These are phyloP conservation scores for Biscogniauxia marginata DNA, from an alignment of 2,329 filamentous ascomycete species.

Conservation along the genomic window DNA sequence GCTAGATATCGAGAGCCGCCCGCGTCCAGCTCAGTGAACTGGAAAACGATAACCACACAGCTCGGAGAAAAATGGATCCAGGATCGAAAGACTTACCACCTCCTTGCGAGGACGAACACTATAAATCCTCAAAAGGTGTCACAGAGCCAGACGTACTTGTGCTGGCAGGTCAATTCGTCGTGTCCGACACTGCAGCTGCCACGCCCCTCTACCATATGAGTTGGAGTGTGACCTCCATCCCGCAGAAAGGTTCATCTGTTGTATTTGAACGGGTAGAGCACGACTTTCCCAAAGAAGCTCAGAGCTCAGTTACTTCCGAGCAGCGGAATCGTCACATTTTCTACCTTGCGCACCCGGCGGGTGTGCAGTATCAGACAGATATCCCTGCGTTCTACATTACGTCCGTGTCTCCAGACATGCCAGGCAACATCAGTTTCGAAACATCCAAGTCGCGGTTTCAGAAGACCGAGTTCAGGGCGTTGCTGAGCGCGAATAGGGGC, in stretches of 20 bases:
- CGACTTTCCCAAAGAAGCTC: background rate
- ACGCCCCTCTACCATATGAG: slow-evolving; percentile 10
- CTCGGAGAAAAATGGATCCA: too few species aligned
- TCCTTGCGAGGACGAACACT: background rate
- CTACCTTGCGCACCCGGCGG: slow-evolving; percentile 10
- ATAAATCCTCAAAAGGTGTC: background rate
- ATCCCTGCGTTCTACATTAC: slow-evolving; percentile 11
- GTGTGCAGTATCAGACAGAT: slow-evolving; percentile 1
- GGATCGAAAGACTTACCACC: background rate
- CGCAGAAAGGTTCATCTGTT: slow-evolving; percentile 7
- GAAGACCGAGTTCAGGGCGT: slow-evolving; percentile 6
- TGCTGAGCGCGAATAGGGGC: slow-evolving; percentile 1
- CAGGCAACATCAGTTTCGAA: slow-evolving; percentile 12
- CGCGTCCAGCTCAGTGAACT: too few species aligned
- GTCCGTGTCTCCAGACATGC: slow-evolving; percentile 4
- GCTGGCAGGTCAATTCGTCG: background rate
- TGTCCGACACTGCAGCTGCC: background rate
- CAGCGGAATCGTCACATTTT: slow-evolving; percentile 5
- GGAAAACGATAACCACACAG: too few species aligned
- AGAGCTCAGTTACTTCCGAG: background rate
- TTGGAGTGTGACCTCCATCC: slow-evolving; percentile 10
- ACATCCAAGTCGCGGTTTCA: slow-evolving; percentile 5
- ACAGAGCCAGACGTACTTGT: background rate
- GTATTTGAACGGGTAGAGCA: slow-evolving; percentile 7
- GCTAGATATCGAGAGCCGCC: too few species aligned